phyloP scores from a whole-genome alignment of 2,329 filamentous ascomycete species.

The Pseudogymnoascus sp. region DNA sequence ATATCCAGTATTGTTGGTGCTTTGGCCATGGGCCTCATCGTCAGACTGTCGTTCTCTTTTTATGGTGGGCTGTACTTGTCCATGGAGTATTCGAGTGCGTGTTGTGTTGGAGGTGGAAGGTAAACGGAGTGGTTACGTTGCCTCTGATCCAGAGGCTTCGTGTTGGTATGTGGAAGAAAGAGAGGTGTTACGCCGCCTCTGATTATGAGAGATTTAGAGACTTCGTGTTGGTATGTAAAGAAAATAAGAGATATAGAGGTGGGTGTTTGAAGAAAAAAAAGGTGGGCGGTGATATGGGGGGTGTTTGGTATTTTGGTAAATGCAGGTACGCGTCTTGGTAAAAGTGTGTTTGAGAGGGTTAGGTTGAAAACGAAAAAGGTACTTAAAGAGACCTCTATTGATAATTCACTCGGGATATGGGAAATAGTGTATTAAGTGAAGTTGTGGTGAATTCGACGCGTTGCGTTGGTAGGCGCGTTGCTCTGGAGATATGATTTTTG shows the following conservation, averaged over 20 bases:
- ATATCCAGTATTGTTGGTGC: neutral
- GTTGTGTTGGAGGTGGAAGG: neutral
- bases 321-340: neutral
- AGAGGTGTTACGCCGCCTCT: neutral
- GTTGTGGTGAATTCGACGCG: neutral
- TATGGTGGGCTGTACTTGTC: neutral
- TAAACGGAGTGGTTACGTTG: neutral
- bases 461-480: neutral
- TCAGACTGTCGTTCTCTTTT: neutral
- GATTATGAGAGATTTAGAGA: neutral
- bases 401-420: neutral
- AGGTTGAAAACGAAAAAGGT: neutral
- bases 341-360: neutral
- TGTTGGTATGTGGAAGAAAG: neutral
- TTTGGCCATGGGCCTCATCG: neutral
- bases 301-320: neutral
- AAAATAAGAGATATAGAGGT: neutral
- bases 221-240: neutral
- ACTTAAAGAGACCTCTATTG: neutral
- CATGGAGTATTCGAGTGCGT: neutral
- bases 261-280: neutral
- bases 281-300: neutral
- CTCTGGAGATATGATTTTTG: neutral
- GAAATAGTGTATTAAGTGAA: neutral
- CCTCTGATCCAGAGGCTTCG: neutral